Evolutionary conservation across 2,329 filamentous ascomycete genomes (phyloP).

Genomic region (Colletotrichum endophyticum): DNA sequence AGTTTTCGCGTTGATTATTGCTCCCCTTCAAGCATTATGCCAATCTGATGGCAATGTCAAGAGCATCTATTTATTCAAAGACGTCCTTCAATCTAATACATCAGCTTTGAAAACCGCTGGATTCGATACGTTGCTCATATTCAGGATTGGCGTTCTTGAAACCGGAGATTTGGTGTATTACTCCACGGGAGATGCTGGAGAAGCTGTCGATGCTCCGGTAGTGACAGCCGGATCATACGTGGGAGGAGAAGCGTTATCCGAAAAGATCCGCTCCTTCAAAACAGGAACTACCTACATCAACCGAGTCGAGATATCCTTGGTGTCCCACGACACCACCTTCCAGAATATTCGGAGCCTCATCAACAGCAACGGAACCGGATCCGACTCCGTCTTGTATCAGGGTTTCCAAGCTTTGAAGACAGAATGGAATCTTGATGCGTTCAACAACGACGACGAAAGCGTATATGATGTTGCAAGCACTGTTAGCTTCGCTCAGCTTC

Average conservation of each 20-base stretch:
- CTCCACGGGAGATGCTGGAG: constrained; percentile 42
- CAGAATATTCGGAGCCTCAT: constrained; percentile 42
- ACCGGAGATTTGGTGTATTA: constrained; percentile 52
- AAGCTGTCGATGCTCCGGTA: constrained; percentile 37
- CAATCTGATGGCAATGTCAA: not conserved
- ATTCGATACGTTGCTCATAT: constrained; percentile 48
- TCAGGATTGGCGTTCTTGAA: constrained; percentile 45
- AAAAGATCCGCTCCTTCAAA: constrained; percentile 46
- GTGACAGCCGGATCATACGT: constrained; percentile 44
- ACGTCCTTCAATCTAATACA: constrained; percentile 50
- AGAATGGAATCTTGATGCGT: constrained; percentile 48
- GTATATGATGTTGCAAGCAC: constrained; percentile 47
- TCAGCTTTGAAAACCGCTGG: constrained; percentile 42
- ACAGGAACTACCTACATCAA: constrained; percentile 34
- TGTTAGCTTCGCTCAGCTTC: constrained; percentile 45
- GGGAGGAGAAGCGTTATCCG: constrained; percentile 51
- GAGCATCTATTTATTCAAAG: constrained; percentile 44
- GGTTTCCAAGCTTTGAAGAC: constrained; percentile 44
- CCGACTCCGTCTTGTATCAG: constrained; percentile 37
- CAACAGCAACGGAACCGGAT: constrained; percentile 33
- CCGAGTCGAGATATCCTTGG: constrained; percentile 48
- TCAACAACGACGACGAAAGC: constrained; percentile 51
- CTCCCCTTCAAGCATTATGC: not conserved
- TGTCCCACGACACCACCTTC: constrained; percentile 32
- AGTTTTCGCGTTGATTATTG: not conserved